A percentile compares a stretch with the other conserved stretches of the same genome.
These are phyloP conservation scores for peach (Prunus persica) DNA, from an alignment of 306 rosid species.

Conservation along the genomic window Prunus_persica_NCBIv2 NC_034009.1:6018501-6019000, in stretches of 20 bases:
- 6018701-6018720: conserved; percentile 12
- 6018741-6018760: background rate
- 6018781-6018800: conserved; percentile 7
- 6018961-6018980: background rate
- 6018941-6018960: background rate
- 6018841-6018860: too few species aligned
- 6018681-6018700: conserved; percentile 14
- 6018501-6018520: background rate
- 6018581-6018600: conserved; percentile 16
- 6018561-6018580: background rate
- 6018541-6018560: background rate
- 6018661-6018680: conserved; percentile 1
- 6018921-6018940: too few species aligned
- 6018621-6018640: conserved; percentile 26
- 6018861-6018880: too few species aligned
- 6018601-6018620: conserved; percentile 35
- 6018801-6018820: too few species aligned
- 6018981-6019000: conserved; percentile 12
- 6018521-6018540: background rate
- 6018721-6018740: too few species aligned
- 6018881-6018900: rapidly evolving
- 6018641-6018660: conserved; percentile 13
- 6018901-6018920: too few species aligned
- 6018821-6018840: rapidly evolving
- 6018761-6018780: background rate